Percentiles rank a stretch among this genome's conserved stretches.
Evolutionary conservation across 495 filamentous ascomycete species (phyloP).

Genomic region (Haplographium delicatum): DNA sequence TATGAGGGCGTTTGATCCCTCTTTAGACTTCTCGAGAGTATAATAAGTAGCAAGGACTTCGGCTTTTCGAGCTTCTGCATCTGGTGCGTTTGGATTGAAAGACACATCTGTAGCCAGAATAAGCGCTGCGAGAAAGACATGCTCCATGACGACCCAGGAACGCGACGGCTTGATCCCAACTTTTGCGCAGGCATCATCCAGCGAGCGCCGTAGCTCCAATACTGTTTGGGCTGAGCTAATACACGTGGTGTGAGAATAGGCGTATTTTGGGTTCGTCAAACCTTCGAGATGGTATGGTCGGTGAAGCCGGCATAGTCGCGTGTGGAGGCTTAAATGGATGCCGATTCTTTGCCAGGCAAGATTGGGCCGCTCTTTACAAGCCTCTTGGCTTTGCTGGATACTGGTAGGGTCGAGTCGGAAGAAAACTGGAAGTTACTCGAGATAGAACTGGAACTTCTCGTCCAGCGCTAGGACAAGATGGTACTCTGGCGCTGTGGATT

Average conservation of each 20-base stretch:
- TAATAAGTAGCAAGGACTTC: constrained; percentile 1
- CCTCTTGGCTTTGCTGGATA: constrained; percentile 2
- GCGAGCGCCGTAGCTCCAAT: background rate
- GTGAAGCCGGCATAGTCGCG: constrained; percentile 6
- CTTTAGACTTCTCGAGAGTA: constrained; percentile 2
- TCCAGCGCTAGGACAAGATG: constrained; percentile 4
- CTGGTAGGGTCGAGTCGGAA: constrained; percentile 3
- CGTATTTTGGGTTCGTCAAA: constrained; percentile 1
- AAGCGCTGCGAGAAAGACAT: constrained; percentile 6
- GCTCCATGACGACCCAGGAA: constrained; percentile 5
- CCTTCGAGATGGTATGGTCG: constrained; percentile 4
- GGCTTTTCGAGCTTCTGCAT: constrained; percentile 5
- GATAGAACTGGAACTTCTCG: constrained; percentile 1
- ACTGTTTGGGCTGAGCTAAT: constrained; percentile 6
- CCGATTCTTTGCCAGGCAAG: constrained; percentile 2
- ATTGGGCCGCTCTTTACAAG: background rate
- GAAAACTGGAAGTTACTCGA: constrained; percentile 5
- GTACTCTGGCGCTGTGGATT: background rate
- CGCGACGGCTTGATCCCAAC: background rate
- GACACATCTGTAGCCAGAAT: constrained; percentile 5
- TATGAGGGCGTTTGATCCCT: background rate
- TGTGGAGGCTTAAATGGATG: constrained; percentile 1
- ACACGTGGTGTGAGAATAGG: constrained; percentile 3
- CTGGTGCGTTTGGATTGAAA: constrained; percentile 7
- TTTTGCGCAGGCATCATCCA: background rate